These are phyloP conservation scores for Beauveria caledonica DNA, from an alignment of 2,329 filamentous ascomycete species.

Conservation along the genomic window DNA sequence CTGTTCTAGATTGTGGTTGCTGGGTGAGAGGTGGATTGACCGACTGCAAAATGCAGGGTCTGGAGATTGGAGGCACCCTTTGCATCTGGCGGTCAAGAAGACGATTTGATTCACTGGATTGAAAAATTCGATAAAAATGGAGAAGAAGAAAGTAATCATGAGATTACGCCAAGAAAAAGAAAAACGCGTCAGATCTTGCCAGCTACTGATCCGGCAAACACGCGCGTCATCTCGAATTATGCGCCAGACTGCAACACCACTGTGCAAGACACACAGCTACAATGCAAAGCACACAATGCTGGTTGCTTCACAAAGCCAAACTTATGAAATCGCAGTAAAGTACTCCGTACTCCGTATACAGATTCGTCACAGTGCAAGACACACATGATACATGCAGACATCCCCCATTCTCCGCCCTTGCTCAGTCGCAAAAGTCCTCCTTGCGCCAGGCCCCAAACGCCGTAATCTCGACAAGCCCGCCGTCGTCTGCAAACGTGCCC, in stretches of 20 bases:
- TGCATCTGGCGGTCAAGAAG: background rate
- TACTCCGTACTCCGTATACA: too few species aligned
- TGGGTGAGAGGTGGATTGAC: conserved; percentile 7
- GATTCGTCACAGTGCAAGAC: background rate
- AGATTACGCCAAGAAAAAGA: background rate
- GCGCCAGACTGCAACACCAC: background rate
- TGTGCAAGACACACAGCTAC: background rate
- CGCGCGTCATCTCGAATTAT: background rate
- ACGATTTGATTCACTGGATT: too few species aligned
- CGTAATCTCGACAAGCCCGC: background rate
- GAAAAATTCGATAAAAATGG: background rate
- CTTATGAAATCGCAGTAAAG: background rate
- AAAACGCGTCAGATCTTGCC: background rate
- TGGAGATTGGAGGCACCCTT: conserved; percentile 10
- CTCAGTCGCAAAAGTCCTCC: background rate
- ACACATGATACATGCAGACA: too few species aligned
- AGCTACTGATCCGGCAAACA: background rate
- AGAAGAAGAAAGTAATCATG: background rate
- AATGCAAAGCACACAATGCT: background rate
- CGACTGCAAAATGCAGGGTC: conserved; percentile 10
- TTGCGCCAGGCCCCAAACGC: background rate
- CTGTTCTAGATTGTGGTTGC: conserved; percentile 6
- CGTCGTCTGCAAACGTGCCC: conserved; percentile 17
- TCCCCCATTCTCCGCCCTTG: background rate
- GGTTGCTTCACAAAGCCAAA: background rate